A percentile compares a stretch with the other conserved stretches of the same genome.
Conservation (phyloP, 2,329 filamentous ascomycete genomes). For the Monosporascus sp. region DNA sequence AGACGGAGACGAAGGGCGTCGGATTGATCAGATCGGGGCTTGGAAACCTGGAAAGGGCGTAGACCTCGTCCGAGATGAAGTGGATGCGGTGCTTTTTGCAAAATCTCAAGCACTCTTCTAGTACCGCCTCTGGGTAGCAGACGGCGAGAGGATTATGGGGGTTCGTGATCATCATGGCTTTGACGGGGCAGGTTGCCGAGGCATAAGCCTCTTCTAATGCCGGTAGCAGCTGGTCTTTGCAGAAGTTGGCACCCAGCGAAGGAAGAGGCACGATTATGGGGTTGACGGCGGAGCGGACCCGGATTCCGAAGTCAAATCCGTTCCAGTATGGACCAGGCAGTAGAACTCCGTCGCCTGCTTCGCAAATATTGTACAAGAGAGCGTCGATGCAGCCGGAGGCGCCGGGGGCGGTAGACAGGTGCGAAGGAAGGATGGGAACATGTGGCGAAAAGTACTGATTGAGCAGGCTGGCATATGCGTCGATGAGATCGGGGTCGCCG, state of each 20-base stretch:
- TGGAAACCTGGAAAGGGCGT: constrained; percentile 13
- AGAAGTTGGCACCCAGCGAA: too few relatives aligned
- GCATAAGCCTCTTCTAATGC: not conserved
- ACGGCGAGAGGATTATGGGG: constrained; percentile 22
- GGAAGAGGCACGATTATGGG: not conserved
- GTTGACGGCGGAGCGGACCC: constrained; percentile 3
- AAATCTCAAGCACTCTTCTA: constrained; percentile 17
- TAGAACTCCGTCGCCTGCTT: constrained; percentile 26
- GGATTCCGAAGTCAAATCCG: constrained; percentile 6
- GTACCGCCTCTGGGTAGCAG: constrained; percentile 16
- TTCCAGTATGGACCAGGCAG: constrained; percentile 26
- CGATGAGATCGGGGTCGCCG: constrained; percentile 6
- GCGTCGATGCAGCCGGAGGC: constrained; percentile 11
- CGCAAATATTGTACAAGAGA: constrained; percentile 28
- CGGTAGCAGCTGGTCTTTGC: not conserved
- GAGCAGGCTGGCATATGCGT: constrained; percentile 5
- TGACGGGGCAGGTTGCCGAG: constrained; percentile 4
- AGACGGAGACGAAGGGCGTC: not conserved
- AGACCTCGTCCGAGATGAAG: constrained; percentile 24
- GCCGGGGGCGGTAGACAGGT: constrained; percentile 7
- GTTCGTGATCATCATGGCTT: constrained; percentile 20
- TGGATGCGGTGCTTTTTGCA: constrained; percentile 17
- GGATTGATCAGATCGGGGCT: not conserved
- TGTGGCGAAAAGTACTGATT: constrained; percentile 6
- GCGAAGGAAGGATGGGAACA: not conserved